Conservation (phyloP, 129 eudicot genomes). For the Chrysanthemum seticuspe region DNA sequence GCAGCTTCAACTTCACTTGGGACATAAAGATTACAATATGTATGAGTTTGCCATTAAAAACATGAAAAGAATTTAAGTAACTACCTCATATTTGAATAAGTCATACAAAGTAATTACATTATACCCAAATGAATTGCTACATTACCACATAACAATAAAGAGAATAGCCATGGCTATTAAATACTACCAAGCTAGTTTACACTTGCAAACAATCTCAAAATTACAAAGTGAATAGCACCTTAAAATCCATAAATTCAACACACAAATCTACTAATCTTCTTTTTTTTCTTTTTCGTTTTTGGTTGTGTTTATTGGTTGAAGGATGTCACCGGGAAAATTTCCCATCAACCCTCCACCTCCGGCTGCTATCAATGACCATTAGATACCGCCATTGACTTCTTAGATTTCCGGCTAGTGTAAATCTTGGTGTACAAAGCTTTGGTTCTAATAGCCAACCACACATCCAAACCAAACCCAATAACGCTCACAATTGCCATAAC, state of each 20-base stretch:
- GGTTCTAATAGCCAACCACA: slow-evolving; percentile 61
- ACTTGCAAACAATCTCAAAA: slow-evolving; percentile 8
- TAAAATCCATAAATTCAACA: neutral
- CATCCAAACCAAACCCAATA: slow-evolving; percentile 68
- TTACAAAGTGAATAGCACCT: neutral
- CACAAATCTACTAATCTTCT: neutral
- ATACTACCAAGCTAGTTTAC: slow-evolving; percentile 15
- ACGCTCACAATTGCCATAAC: slow-evolving; percentile 70
- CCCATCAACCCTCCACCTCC: slow-evolving; percentile 38
- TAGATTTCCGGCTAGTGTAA: slow-evolving; percentile 47
- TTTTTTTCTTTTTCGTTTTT: neutral
- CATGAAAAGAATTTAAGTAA: too few relatives aligned
- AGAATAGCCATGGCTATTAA: slow-evolving; percentile 11
- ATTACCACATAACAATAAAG: neutral
- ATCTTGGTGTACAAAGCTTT: slow-evolving; percentile 60
- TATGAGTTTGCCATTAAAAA: too few relatives aligned
- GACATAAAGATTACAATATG: too few relatives aligned
- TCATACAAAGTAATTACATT: too few relatives aligned
- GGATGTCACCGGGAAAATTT: slow-evolving; percentile 35
- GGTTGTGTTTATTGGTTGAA: neutral
- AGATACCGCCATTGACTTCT: slow-evolving; percentile 34
- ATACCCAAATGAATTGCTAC: too few relatives aligned
- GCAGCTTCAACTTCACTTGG: too few relatives aligned
- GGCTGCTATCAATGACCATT: slow-evolving; percentile 15
- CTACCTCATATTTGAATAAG: too few relatives aligned